phyloP scores from a whole-genome alignment of 768 basidiomycete species.

The Lentinula aciculospora region DNA sequence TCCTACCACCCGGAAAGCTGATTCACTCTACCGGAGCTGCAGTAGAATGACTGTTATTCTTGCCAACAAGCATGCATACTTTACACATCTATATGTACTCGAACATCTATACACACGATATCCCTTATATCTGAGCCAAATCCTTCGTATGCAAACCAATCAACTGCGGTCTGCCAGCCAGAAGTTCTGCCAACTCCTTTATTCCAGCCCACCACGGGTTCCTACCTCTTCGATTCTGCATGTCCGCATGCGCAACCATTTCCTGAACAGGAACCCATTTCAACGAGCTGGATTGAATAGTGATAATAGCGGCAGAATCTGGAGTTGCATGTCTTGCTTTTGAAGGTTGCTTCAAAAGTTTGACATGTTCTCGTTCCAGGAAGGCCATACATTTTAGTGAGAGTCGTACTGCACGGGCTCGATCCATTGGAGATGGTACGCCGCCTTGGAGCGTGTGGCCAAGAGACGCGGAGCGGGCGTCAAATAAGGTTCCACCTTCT shows the following conservation, averaged over 20 bases:
- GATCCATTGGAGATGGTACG: conserved; percentile 91
- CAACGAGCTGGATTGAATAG: conserved; percentile 77
- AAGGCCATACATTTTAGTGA: conserved; percentile 92
- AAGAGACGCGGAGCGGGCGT: conserved; percentile 91
- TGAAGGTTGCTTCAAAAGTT: conserved; percentile 41
- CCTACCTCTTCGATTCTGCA: conserved; percentile 82
- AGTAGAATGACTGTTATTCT: no score
- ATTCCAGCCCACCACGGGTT: conserved; percentile 71
- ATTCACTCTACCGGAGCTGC: no score
- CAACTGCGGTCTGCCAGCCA: conserved; percentile 64
- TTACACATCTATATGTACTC: background rate
- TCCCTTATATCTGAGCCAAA: conserved; percentile 14
- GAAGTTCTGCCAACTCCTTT: conserved; percentile 65
- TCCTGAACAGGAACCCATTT: conserved; percentile 81
- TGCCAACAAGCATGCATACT: no score
- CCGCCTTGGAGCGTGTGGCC: conserved; percentile 98
- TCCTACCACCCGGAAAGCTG: no score
- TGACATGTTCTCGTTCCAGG: conserved; percentile 75
- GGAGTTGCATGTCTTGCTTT: conserved; percentile 50
- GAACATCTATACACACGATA: background rate
- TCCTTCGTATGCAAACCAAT: conserved; percentile 26
- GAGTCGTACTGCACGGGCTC: conserved; percentile 84
- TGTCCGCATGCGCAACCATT: conserved; percentile 84
- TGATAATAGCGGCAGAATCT: conserved; percentile 84
- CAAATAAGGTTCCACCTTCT: conserved; percentile 89